Conservation (phyloP, 2,329 filamentous ascomycete species). For the Ceratocystis diversiconidia region DNA sequence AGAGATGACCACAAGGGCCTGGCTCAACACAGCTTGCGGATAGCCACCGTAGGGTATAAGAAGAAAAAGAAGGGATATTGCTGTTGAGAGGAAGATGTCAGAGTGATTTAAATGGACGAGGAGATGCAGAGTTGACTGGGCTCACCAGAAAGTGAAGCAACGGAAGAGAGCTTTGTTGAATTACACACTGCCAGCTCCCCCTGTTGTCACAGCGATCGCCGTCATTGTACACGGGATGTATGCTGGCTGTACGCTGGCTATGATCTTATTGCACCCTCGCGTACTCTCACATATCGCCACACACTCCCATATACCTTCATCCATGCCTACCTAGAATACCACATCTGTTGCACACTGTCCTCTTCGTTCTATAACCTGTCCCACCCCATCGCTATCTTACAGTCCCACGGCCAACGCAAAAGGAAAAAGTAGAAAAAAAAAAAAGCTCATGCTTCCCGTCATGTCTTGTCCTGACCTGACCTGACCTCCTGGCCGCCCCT, state of each 20-base stretch:
- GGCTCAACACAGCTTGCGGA: neutral
- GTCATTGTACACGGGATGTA: neutral
- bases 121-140: too few relatives aligned
- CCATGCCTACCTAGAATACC: neutral
- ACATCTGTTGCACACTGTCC: neutral
- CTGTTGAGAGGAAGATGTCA: too few relatives aligned
- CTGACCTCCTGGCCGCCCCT: neutral
- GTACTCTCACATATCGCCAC: too few relatives aligned
- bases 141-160: neutral
- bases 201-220: neutral
- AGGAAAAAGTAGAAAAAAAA: neutral
- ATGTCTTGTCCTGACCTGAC: too few relatives aligned
- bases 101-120: too few relatives aligned
- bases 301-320: too few relatives aligned
- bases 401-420: neutral
- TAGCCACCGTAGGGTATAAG: neutral
- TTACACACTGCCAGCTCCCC: neutral
- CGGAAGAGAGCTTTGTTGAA: neutral
- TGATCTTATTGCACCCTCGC: neutral
- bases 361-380: neutral
- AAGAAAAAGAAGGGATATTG: too few relatives aligned
- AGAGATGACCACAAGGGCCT: too few relatives aligned
- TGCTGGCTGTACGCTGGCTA: neutral
- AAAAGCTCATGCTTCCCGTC: neutral
- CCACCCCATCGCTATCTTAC: slow-evolving; percentile 2